Conservation (phyloP, 2,329 filamentous ascomycete species). For the Scorias spongiosa region DNA sequence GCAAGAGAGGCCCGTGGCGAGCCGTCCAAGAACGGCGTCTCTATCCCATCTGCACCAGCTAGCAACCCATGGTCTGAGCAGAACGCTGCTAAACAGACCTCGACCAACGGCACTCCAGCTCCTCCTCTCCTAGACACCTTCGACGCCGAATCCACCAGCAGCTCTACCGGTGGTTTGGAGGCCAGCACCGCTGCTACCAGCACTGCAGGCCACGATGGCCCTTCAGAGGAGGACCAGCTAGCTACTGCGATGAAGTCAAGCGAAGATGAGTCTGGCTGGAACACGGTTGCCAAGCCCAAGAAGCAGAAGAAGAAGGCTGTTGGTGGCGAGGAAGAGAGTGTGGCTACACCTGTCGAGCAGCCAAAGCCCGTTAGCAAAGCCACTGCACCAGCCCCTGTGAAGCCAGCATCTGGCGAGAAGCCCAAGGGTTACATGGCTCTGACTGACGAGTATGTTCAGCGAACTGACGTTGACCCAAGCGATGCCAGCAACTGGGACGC, state of each 20-base stretch:
- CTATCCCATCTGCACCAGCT: conserved; percentile 29
- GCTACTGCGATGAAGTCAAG: conserved; percentile 32
- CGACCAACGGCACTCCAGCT: conserved; percentile 6
- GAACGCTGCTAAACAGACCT: conserved; percentile 9
- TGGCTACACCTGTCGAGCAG: conserved; percentile 3
- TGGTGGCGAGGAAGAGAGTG: conserved; percentile 3
- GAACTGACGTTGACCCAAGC: conserved; percentile 8
- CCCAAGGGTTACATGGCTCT: conserved; percentile 11
- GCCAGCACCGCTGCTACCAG: conserved; percentile 23
- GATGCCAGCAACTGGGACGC: conserved; percentile 14
- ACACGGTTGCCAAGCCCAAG: conserved; percentile 38
- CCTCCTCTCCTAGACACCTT: conserved; percentile 34
- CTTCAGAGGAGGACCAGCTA: conserved; percentile 47
- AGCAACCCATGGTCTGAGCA: conserved; percentile 39
- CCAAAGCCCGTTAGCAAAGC: conserved; percentile 1
- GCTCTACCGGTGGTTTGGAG: conserved; percentile 22
- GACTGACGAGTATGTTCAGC: conserved; percentile 8
- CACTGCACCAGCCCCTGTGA: conserved; percentile 4
- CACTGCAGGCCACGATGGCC: conserved; percentile 30
- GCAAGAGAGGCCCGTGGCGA: conserved; percentile 73
- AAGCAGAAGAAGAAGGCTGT: conserved; percentile 40
- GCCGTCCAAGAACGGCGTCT: conserved; percentile 62
- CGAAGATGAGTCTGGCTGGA: conserved; percentile 42
- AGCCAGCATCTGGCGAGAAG: conserved; percentile 8
- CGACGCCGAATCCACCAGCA: conserved; percentile 27